Evolutionary conservation across 2,329 filamentous ascomycete genomes (phyloP).

Genomic region (Microcyclosporella mali): DNA sequence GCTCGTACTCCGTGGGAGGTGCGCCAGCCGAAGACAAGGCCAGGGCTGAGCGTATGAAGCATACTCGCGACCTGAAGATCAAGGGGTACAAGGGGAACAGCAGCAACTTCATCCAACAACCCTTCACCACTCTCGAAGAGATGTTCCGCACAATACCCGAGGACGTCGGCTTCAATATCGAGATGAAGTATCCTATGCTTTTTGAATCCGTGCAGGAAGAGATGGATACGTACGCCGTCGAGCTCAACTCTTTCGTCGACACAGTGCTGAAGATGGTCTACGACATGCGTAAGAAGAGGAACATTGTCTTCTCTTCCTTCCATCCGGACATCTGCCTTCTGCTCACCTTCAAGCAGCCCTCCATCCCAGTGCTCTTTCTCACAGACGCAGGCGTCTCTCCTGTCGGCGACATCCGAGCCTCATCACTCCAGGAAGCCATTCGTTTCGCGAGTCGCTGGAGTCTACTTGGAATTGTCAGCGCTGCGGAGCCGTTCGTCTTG

Average conservation of each 20-base stretch:
- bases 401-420: constrained; percentile 84
- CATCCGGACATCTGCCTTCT: constrained; percentile 95
- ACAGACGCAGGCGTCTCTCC: constrained; percentile 77
- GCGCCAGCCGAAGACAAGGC: constrained; percentile 36
- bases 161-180: constrained; percentile 91
- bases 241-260: constrained; percentile 94
- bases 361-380: constrained; percentile 90
- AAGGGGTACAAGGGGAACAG: constrained; percentile 96
- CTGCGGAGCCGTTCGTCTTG: constrained; percentile 81
- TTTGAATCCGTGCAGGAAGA: constrained; percentile 91
- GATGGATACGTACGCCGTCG: constrained; percentile 93
- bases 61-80: constrained; percentile 88
- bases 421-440: constrained; percentile 88
- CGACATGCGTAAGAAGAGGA: constrained; percentile 71
- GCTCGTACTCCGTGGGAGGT: constrained; percentile 57
- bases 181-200: constrained; percentile 99
- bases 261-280: constrained; percentile 88
- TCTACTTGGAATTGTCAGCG: constrained; percentile 79
- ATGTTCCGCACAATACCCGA: constrained; percentile 80
- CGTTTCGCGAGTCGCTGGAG: constrained; percentile 95
- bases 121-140: constrained; percentile 91
- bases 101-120: constrained; percentile 89
- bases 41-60: constrained; percentile 76
- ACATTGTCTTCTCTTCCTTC: constrained; percentile 95
- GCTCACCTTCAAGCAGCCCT: constrained; percentile 93